Conservation (phyloP, 1,284 basidiomycete species). For the Ustilago cynodontis region DNA sequence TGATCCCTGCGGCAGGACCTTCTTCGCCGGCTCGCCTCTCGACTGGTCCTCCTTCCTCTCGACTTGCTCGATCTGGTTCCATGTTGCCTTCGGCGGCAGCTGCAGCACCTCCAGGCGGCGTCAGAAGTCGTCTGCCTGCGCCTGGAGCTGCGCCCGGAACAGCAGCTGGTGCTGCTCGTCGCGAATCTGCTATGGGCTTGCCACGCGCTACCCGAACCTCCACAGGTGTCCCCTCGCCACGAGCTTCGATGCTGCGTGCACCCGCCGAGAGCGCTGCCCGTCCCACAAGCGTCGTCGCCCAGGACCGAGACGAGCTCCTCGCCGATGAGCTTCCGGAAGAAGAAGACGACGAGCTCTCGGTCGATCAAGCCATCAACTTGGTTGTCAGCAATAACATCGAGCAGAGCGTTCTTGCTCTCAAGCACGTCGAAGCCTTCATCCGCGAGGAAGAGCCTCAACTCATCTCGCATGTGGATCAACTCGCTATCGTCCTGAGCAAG, state of each 20-base stretch:
- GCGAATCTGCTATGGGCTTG: constrained; percentile 45
- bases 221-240: constrained; percentile 24
- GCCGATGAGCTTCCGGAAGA: constrained; percentile 45
- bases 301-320: constrained; percentile 31
- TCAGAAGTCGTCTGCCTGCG: constrained; percentile 38
- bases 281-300: constrained; percentile 9
- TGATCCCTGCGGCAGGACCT: constrained; percentile 22
- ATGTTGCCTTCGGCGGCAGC: constrained; percentile 18
- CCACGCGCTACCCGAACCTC: constrained; percentile 29
- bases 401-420: constrained; percentile 91
- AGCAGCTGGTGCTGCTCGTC: constrained; percentile 28
- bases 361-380: constrained; percentile 62
- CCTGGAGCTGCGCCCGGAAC: constrained; percentile 40
- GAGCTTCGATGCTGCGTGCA: constrained; percentile 27
- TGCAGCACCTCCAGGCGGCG: constrained; percentile 32
- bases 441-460: constrained; percentile 49
- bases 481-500: constrained; percentile 69
- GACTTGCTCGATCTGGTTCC: constrained; percentile 43
- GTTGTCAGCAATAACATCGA: constrained; percentile 86
- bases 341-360: constrained; percentile 46
- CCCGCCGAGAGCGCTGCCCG: constrained; percentile 12
- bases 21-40: constrained; percentile 34
- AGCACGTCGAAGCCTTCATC: constrained; percentile 74
- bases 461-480: constrained; percentile 73
- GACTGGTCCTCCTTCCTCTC: constrained; percentile 36